These are phyloP conservation scores for Coffea humblotiana DNA, from an alignment of 305 asterid species.

Conservation along the genomic window DNA sequence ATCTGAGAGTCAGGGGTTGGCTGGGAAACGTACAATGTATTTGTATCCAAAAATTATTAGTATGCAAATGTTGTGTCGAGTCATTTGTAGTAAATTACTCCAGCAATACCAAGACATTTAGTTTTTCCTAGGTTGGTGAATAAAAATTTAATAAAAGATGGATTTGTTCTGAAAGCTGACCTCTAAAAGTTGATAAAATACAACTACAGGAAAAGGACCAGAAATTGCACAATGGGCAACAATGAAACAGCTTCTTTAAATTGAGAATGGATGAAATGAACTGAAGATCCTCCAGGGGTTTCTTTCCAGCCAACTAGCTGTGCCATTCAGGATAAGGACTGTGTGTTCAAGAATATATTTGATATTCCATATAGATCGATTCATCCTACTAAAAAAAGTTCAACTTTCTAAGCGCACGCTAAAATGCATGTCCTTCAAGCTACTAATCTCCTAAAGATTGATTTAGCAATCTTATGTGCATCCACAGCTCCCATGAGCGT, in stretches of 20 bases:
- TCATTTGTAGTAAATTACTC: not conserved
- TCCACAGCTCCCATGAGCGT: not conserved
- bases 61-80: not conserved
- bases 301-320: not conserved
- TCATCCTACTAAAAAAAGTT: not conserved
- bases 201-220: not conserved
- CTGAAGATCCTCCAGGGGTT: not conserved
- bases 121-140: not conserved
- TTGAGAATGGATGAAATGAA: not conserved
- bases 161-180: not conserved
- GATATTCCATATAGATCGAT: not conserved
- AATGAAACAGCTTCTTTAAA: not conserved
- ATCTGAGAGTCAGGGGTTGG: not conserved
- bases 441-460: not conserved
- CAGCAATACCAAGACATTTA: not conserved
- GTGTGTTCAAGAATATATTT: not conserved
- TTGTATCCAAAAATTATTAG: not conserved
- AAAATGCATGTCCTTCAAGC: not conserved
- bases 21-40: not conserved
- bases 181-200: not conserved
- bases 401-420: not conserved
- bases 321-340: not conserved
- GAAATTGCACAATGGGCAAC: not conserved
- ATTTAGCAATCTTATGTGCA: not conserved
- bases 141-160: not conserved